Evolutionary conservation across 2,329 filamentous ascomycete genomes (phyloP).

Genomic region (Sclerotinia borealis): DNA sequence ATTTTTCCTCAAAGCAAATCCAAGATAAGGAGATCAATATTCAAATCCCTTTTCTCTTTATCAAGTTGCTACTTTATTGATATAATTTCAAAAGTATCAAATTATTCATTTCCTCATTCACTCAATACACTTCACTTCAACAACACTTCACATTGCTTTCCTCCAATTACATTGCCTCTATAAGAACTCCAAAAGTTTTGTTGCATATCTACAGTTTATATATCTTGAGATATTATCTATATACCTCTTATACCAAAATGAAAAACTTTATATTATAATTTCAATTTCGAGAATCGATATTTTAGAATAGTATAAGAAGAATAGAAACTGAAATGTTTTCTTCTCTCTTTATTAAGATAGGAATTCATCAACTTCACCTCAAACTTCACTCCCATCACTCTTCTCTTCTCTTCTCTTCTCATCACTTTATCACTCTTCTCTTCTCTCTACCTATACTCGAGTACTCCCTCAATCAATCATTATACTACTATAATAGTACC

Average conservation of each 20-base stretch:
- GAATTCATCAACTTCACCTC: no score
- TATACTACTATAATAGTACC: no score
- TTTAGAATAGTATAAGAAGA: no score
- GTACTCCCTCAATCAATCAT: no score
- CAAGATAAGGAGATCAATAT: not conserved
- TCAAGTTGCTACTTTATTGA: not conserved
- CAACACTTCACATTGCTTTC: not conserved
- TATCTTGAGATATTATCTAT: not conserved
- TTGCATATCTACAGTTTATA: no score
- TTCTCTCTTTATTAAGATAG: no score
- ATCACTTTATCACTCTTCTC: no score
- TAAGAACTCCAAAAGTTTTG: not conserved
- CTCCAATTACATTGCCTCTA: not conserved
- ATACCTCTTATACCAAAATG: not conserved
- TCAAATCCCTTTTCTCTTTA: not conserved
- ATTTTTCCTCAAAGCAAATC: not conserved
- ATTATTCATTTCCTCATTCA: not conserved
- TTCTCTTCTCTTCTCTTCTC: no score
- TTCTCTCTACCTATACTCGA: no score
- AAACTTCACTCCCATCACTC: no score
- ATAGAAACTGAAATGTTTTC: no score
- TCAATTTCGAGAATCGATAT: not conserved
- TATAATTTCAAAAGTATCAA: not conserved
- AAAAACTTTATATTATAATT: not conserved
- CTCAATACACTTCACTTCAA: not conserved